Conservation (phyloP, 495 filamentous ascomycete genomes). For the Daldinia loculata region DNA sequence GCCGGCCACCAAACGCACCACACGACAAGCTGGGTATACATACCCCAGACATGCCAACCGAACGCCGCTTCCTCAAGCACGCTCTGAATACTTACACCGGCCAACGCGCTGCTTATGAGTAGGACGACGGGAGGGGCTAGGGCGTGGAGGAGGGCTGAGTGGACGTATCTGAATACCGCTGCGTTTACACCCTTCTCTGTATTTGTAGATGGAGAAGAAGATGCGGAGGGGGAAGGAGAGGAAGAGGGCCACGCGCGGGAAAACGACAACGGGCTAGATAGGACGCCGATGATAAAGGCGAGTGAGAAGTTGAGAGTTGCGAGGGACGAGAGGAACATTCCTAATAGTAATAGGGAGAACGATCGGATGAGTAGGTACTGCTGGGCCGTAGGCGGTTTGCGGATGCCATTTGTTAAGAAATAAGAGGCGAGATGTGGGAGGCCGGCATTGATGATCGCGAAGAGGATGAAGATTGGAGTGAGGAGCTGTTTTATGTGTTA, state of each 20-base stretch:
- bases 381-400: constrained; percentile 62
- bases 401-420: constrained; percentile 50
- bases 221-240: constrained; percentile 12
- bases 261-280: constrained; percentile 80
- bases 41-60: constrained; percentile 90
- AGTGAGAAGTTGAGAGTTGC: constrained; percentile 97
- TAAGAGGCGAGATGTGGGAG: constrained; percentile 67
- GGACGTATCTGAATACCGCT: constrained; percentile 21
- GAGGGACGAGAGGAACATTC: constrained; percentile 88
- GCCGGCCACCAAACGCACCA: constrained; percentile 99
- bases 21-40: constrained; percentile 88
- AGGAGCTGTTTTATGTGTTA: constrained; percentile 60
- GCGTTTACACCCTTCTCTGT: not conserved
- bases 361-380: constrained; percentile 83
- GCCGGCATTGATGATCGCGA: constrained; percentile 65
- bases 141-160: constrained; percentile 58
- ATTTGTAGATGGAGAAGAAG: not conserved
- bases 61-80: constrained; percentile 81
- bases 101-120: constrained; percentile 60
- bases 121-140: constrained; percentile 74
- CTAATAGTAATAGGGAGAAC: constrained; percentile 89
- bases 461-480: constrained; percentile 63
- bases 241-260: constrained; percentile 59
- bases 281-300: constrained; percentile 82
- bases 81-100: constrained; percentile 58